Evolutionary conservation across 2,329 filamentous ascomycete genomes (phyloP).

Genomic region (Geosmithia flava): DNA sequence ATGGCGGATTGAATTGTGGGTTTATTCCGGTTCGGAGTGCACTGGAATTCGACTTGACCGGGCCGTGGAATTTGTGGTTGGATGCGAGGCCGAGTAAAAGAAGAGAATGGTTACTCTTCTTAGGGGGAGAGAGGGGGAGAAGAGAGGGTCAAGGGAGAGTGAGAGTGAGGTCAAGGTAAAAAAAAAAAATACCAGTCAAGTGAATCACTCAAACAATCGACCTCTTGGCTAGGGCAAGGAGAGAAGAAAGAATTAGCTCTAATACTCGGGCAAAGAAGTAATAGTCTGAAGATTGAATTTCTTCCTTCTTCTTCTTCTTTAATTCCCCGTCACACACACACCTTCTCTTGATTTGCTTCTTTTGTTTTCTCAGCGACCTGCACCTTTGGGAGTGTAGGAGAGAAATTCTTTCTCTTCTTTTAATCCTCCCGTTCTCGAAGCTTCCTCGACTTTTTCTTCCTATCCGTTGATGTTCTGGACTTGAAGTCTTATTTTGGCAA

Average conservation of each 20-base stretch:
- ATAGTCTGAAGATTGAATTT: no score
- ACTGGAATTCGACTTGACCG: slow-evolving; percentile 28
- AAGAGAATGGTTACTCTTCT: not conserved
- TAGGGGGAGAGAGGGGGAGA: not conserved
- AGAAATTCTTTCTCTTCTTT: slow-evolving; percentile 2
- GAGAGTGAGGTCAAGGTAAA: not conserved
- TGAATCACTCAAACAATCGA: slow-evolving; percentile 13
- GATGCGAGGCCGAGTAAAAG: slow-evolving; percentile 4
- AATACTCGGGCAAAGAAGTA: not conserved
- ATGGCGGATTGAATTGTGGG: slow-evolving; percentile 7
- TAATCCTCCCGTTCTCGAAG: slow-evolving; percentile 7
- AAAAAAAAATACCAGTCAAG: slow-evolving; percentile 7
- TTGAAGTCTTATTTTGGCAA: not conserved
- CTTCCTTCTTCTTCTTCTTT: no score
- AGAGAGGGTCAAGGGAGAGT: not conserved
- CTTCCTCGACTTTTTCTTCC: slow-evolving; percentile 14
- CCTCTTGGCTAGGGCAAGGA: not conserved
- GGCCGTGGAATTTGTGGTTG: slow-evolving; percentile 27
- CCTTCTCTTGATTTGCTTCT: slow-evolving; percentile 1
- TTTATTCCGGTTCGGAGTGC: slow-evolving; percentile 3
- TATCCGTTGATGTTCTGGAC: slow-evolving; percentile 2
- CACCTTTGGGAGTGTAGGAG: not conserved
- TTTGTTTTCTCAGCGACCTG: not conserved
- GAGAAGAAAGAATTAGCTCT: not conserved
- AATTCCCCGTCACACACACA: not conserved